Evolutionary conservation across 2,329 filamentous ascomycete genomes (phyloP).

Genomic region (Arthrobotrys conoides): DNA sequence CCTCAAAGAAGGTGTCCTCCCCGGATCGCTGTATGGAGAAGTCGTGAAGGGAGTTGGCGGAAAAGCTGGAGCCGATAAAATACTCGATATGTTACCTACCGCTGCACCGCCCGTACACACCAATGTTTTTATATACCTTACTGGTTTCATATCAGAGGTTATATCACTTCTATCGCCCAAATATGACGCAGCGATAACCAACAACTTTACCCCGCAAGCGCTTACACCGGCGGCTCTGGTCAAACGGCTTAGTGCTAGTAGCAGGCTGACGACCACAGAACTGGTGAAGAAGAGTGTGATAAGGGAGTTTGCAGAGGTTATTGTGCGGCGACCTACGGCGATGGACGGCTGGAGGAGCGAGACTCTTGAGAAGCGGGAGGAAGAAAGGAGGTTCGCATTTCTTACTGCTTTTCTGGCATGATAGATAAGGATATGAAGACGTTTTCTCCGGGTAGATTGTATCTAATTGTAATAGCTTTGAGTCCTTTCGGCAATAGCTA

Average conservation of each 20-base stretch:
- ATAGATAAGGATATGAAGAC: neutral
- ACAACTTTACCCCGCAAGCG: constrained; percentile 23
- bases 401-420: constrained; percentile 38
- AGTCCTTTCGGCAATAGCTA: neutral
- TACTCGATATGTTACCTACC: constrained; percentile 62
- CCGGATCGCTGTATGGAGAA: constrained; percentile 74
- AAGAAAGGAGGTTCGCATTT: constrained; percentile 48
- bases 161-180: constrained; percentile 62
- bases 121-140: constrained; percentile 64
- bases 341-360: constrained; percentile 58
- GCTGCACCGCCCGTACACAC: constrained; percentile 62
- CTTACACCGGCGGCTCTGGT: constrained; percentile 43
- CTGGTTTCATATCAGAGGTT: constrained; percentile 63
- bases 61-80: constrained; percentile 73
- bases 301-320: constrained; percentile 49
- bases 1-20: constrained; percentile 84
- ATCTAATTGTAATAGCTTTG: neutral
- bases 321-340: constrained; percentile 38
- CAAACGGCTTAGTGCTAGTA: constrained; percentile 50
- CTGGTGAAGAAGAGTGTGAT: constrained; percentile 56
- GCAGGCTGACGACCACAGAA: constrained; percentile 52
- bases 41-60: constrained; percentile 70
- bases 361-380: constrained; percentile 47
- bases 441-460: constrained; percentile 1
- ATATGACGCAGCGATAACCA: constrained; percentile 35